Evolutionary conservation across 176 grass and related monocot genomes (phyloP).

Genomic region (Otatea glauca): DNA sequence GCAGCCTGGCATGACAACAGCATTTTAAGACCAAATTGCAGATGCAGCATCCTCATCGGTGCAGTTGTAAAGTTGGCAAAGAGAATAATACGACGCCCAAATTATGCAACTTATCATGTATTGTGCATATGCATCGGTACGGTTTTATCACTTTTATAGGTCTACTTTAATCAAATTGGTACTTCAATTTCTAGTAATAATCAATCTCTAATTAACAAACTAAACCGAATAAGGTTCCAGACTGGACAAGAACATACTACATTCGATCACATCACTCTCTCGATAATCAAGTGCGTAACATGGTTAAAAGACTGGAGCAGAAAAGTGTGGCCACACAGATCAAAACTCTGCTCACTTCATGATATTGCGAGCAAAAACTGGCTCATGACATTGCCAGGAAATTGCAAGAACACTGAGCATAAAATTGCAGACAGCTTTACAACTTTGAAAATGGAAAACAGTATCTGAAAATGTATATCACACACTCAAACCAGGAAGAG

Average conservation of each 20-base stretch:
- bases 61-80: constrained; percentile 31
- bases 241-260: constrained; percentile 21
- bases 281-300: background rate
- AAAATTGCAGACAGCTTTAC: constrained; percentile 9
- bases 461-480: background rate
- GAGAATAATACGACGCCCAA: constrained; percentile 29
- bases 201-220: background rate
- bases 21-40: constrained; percentile 41
- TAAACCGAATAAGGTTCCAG: background rate
- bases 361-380: background rate
- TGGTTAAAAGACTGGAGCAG: background rate
- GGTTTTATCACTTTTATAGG: background rate
- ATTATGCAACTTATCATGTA: constrained; percentile 8
- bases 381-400: background rate
- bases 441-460: background rate
- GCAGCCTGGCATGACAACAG: constrained; percentile 18
- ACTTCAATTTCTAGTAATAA: background rate
- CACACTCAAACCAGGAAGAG: background rate
- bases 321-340: background rate
- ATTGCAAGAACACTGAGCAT: background rate
- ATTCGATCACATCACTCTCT: background rate
- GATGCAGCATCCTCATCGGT: constrained; percentile 21
- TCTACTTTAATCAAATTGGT: constrained; percentile 5
- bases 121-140: background rate
- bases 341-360: background rate